Conservation (phyloP, 148 eudicot species). For the Spergularia bocconei region DNA sequence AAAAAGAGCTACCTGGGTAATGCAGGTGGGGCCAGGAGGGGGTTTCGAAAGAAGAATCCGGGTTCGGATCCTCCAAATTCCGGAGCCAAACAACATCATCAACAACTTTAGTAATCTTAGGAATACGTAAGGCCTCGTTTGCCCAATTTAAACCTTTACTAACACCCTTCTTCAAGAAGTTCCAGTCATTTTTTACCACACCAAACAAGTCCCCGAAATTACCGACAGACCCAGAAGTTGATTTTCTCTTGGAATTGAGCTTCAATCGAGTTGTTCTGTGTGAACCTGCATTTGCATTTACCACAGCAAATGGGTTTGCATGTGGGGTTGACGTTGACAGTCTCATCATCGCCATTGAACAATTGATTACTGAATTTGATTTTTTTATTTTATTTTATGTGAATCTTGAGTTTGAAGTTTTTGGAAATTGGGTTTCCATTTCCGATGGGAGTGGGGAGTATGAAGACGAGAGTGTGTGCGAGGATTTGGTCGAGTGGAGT, state of each 20-base stretch:
- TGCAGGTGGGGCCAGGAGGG: conserved; percentile 71
- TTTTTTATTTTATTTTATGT: too few relatives aligned
- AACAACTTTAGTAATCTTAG: conserved; percentile 45
- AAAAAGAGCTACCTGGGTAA: conserved; percentile 57
- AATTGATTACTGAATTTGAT: background rate
- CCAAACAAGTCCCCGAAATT: conserved; percentile 50
- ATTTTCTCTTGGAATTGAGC: background rate
- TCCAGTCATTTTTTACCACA: conserved; percentile 56
- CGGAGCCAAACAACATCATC: conserved; percentile 75
- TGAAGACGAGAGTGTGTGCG: too few relatives aligned
- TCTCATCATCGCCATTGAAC: background rate
- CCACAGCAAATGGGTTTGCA: background rate
- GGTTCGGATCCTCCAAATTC: conserved; percentile 51
- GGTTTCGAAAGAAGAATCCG: conserved; percentile 22
- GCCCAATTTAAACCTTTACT: conserved; percentile 48
- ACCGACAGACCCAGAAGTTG: conserved; percentile 10
- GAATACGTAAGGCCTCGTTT: conserved; percentile 38
- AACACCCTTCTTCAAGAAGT: conserved; percentile 47
- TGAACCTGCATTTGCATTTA: background rate
- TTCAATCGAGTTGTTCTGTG: background rate
- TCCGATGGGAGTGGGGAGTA: too few relatives aligned
- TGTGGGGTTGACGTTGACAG: background rate
- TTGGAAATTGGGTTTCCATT: too few relatives aligned
- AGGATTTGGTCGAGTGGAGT: too few relatives aligned
- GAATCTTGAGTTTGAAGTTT: too few relatives aligned